Conservation (phyloP, 179 eudicot species). For the Corrigiola litoralis region DNA sequence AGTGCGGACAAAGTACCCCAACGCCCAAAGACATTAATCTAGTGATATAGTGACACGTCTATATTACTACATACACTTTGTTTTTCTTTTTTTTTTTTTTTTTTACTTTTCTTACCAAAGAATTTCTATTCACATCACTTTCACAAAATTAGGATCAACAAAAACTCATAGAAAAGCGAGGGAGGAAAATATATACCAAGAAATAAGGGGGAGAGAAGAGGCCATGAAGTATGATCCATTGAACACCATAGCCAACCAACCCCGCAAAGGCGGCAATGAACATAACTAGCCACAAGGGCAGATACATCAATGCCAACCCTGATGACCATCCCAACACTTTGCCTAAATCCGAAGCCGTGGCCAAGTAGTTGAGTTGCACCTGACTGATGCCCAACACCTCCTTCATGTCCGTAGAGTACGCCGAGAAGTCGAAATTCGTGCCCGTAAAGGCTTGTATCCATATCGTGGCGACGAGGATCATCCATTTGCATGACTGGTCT, state of each 20-base stretch:
- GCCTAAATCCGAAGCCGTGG: slow-evolving; percentile 83
- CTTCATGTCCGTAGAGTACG: slow-evolving; percentile 72
- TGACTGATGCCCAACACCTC: slow-evolving; percentile 54
- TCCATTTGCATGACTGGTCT: slow-evolving; percentile 70
- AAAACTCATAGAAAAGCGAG: background rate
- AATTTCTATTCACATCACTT: too few relatives aligned
- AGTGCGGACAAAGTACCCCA: too few relatives aligned
- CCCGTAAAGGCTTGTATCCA: slow-evolving; percentile 95
- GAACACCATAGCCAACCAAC: slow-evolving; percentile 63
- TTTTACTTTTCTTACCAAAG: too few relatives aligned
- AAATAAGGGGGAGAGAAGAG: slow-evolving; percentile 58
- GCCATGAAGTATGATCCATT: slow-evolving; percentile 57
- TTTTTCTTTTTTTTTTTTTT: too few relatives aligned
- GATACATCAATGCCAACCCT: slow-evolving; percentile 55
- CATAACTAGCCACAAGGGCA: slow-evolving; percentile 68
- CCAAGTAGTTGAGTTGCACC: slow-evolving; percentile 76
- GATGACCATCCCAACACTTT: slow-evolving; percentile 89
- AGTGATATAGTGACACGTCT: too few relatives aligned
- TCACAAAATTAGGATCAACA: too few relatives aligned
- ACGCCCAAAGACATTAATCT: too few relatives aligned
- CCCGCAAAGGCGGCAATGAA: slow-evolving; percentile 66
- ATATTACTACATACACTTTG: too few relatives aligned
- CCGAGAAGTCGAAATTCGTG: slow-evolving; percentile 86
- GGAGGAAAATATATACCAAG: slow-evolving; percentile 34
- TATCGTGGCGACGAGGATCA: slow-evolving; percentile 66